A percentile compares a stretch with the other conserved stretches of the same genome.
Evolutionary conservation across 768 basidiomycete genomes (phyloP).

Genomic region (Boletus subcaerulescens): DNA sequence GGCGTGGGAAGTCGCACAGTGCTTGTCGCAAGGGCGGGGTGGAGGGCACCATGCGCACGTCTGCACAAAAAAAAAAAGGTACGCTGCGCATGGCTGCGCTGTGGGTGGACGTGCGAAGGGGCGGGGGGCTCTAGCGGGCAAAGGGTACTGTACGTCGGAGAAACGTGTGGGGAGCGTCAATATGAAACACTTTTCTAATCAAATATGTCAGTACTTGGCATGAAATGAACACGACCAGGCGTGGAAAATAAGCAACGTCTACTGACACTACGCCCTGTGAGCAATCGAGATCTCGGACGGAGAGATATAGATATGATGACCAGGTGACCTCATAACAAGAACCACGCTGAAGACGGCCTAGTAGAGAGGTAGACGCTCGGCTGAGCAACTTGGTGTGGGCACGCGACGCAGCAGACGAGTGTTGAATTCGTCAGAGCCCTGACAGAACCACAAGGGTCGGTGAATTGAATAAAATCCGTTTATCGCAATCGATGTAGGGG

Average conservation of each 20-base stretch:
- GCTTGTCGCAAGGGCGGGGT: neutral
- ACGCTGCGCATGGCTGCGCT: neutral
- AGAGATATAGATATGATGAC: neutral
- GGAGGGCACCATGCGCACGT: neutral
- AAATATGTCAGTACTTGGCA: conserved; percentile 19
- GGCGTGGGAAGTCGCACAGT: neutral
- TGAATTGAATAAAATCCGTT: conserved; percentile 13
- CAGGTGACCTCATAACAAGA: conserved; percentile 2
- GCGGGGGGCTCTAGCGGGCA: conserved; percentile 11
- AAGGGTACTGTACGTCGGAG: conserved; percentile 16
- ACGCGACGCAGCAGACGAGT: neutral
- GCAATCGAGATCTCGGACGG: conserved; percentile 13
- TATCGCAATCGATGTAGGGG: conserved; percentile 3
- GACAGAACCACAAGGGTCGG: conserved; percentile 14
- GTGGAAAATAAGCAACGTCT: conserved; percentile 4
- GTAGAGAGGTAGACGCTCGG: neutral
- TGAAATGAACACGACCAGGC: conserved; percentile 5
- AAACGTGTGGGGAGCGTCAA: conserved; percentile 23
- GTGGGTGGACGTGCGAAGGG: conserved; percentile 3
- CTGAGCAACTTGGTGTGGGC: neutral
- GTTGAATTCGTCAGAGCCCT: neutral
- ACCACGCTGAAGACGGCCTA: neutral
- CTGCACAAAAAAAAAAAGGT: neutral
- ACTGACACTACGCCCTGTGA: conserved; percentile 6
- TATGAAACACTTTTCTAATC: conserved; percentile 18